These are phyloP conservation scores for Lactarius pseudohatsudake DNA, from an alignment of 768 basidiomycete genomes.

Conservation along the genomic window DNA sequence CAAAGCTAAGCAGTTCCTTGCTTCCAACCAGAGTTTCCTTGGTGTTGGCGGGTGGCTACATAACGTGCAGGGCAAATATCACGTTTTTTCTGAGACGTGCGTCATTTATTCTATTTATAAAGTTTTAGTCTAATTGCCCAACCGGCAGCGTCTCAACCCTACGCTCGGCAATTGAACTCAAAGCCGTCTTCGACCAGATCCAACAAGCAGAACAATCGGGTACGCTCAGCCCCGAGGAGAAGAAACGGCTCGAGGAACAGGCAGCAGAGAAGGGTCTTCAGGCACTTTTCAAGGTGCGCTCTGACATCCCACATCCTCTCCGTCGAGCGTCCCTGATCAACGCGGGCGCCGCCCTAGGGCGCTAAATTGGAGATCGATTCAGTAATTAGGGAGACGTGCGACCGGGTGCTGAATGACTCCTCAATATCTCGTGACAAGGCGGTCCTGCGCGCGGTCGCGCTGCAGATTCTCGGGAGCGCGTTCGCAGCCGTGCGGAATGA, in stretches of 20 bases:
- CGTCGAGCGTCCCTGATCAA: neutral
- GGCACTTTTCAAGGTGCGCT: constrained; percentile 79
- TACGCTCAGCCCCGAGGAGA: constrained; percentile 74
- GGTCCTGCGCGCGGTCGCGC: constrained; percentile 70
- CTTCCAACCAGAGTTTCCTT: constrained; percentile 63
- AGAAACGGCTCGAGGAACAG: constrained; percentile 81
- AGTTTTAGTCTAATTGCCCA: constrained; percentile 9
- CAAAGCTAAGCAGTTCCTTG: constrained; percentile 82
- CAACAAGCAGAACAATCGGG: constrained; percentile 88
- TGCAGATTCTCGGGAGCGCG: constrained; percentile 84
- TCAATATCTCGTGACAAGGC: constrained; percentile 55
- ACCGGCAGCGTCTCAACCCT: constrained; percentile 71
- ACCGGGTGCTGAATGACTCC: constrained; percentile 67
- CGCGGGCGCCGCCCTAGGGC: constrained; percentile 49
- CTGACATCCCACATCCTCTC: constrained; percentile 6
- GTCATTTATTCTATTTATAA: constrained; percentile 35
- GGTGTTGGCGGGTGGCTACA: constrained; percentile 94
- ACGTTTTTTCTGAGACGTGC: constrained; percentile 91
- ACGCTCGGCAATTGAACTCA: constrained; percentile 84
- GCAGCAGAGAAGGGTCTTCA: constrained; percentile 92
- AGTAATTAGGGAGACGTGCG: constrained; percentile 84
- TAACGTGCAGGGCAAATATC: constrained; percentile 89
- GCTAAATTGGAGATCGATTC: constrained; percentile 91
- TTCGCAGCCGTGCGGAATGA: constrained; percentile 73
- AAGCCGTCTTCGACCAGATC: constrained; percentile 88